Evolutionary conservation across 202 grass and related monocot species (phyloP), one percentile per base, ranked within the genome.

Genomic region (Panicum virgatum): DNA sequence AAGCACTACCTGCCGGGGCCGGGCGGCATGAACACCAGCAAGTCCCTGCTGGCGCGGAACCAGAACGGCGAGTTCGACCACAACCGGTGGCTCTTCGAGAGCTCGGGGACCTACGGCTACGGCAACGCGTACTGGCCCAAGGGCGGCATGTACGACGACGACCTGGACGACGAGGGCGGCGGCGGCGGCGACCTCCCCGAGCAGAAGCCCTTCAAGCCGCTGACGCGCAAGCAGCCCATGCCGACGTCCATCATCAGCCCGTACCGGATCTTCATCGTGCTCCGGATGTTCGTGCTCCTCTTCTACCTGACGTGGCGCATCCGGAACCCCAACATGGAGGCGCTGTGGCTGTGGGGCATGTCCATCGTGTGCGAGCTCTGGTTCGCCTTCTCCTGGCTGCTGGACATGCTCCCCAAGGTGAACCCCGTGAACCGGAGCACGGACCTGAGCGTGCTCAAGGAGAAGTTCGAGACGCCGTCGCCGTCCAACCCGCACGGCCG

Each of bases 301-400:
- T 98, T 98, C 84, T 98, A 94, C 84, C 86, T 98, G 7, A 77
- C 84, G 51, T 98, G 95, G 95, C 75, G 95, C 23, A 66, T 98
- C 47, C 80, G 82, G n/a, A 93, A 98, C 82, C 92, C 92, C 10
- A 98, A 98, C 42, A 94, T 92, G 59, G 92, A 98, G 79, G 95
- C 95, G 25, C 81, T 89, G 3, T 98, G 92, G 95, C 88, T 98
- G 6, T 98, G 95, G 95, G 92, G 90, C 23, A 93, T 98, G 95
- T 98, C 95, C 14, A 91, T 94, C 61, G 95, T 98, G 11, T 98
- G 95, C 68, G 95, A 98, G 84, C 22, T 98, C 59, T 98, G 95
- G 95, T 98, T 98, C 84, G 95, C 95, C 25, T 98, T 98, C 83
- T 98, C 95, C 10, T 98, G 95, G 95, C 34, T 98, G 10, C 86